Evolutionary conservation across 225 moss, liverwort and hornwort genomes (phyloP), one percentile per base, ranked within the genome.

Genomic region (Rhytidiadelphus loreus): DNA sequence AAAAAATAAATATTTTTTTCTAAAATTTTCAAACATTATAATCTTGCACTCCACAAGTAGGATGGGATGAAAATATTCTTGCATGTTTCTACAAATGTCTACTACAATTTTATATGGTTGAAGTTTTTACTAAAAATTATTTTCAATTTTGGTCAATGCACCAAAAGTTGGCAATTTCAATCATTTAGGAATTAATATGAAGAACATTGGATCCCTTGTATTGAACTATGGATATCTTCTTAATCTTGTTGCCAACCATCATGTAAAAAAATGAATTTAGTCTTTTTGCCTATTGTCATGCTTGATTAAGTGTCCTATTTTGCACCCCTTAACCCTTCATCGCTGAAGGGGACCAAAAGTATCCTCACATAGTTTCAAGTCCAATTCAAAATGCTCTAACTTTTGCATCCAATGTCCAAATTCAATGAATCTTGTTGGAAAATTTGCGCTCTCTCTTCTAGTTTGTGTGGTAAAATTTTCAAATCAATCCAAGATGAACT

Each of bases 211-310:
- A n/a, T 68, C 11, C 35, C 12, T 68, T n/a, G n/a, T 9, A 0
- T n/a, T n/a, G 68, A 68, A 39, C 23, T 7, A 39, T 13, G 8
- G 4, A 69, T 4, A 39, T 39, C 4, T 37, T 66, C 11, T 39
- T 68, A 23, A 39, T 23, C 22, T 2, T 23, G 11, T 23, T 68
- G 2, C 7, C 13, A 68, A 39, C 13, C 39, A 68, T 39, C 7
- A 39, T 39, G 23, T 22, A 13, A 22, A 66, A 65, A 22, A 39
- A 39, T 33, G 3, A 7, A 23, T 23, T 39, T 39, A 23, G 13
- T 39, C 22, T 13, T 23, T n/a, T 13, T 23, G 4, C 4, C 4
- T 0, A 2, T 3, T 3, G 0, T 16, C 9, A 33, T 33, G 9
- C 5, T 64, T 64, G 18, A 33, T 33, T 18, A 64, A 64, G 33